Evolutionary conservation across 768 basidiomycete genomes (phyloP).

Genomic region (Trametes sanguinea): DNA sequence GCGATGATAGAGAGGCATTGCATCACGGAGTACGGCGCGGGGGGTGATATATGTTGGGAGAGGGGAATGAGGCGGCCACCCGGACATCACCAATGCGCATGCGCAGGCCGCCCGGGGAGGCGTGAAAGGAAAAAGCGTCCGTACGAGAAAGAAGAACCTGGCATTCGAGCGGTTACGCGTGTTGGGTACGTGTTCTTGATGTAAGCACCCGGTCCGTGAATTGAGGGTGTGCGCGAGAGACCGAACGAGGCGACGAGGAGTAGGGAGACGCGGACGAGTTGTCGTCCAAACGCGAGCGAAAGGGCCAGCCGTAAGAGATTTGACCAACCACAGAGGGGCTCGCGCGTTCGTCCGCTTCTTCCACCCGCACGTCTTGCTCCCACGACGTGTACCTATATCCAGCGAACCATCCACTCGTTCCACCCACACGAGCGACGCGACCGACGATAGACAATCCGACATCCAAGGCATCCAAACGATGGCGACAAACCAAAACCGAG

Average conservation of each 20-base stretch:
- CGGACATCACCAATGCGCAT: not conserved
- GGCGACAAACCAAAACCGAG: conserved; percentile 36
- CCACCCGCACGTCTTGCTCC: conserved; percentile 24
- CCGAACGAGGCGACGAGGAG: conserved; percentile 15
- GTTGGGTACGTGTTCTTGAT: conserved; percentile 23
- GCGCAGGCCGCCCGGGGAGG: conserved; percentile 17
- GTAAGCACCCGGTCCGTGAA: conserved; percentile 11
- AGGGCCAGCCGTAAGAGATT: not conserved
- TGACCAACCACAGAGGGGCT: not conserved
- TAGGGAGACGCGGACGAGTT: not conserved
- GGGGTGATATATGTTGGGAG: conserved; percentile 24
- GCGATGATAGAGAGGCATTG: conserved; percentile 5
- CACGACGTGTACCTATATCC: conserved; percentile 17
- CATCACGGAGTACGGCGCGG: conserved; percentile 34
- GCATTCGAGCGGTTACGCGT: conserved; percentile 38
- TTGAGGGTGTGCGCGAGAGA: conserved; percentile 14
- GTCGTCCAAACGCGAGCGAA: conserved; percentile 1
- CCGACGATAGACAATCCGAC: conserved; percentile 40
- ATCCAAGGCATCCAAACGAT: conserved; percentile 38
- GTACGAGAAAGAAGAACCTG: conserved; percentile 46
- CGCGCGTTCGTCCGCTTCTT: conserved; percentile 17
- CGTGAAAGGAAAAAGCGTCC: conserved; percentile 80
- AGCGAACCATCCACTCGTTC: conserved; percentile 14
- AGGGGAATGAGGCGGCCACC: conserved; percentile 30
- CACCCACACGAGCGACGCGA: conserved; percentile 28